These are phyloP conservation scores for Fusarium domesticum DNA, from an alignment of 2,329 filamentous ascomycete genomes.

Conservation along the genomic window DNA sequence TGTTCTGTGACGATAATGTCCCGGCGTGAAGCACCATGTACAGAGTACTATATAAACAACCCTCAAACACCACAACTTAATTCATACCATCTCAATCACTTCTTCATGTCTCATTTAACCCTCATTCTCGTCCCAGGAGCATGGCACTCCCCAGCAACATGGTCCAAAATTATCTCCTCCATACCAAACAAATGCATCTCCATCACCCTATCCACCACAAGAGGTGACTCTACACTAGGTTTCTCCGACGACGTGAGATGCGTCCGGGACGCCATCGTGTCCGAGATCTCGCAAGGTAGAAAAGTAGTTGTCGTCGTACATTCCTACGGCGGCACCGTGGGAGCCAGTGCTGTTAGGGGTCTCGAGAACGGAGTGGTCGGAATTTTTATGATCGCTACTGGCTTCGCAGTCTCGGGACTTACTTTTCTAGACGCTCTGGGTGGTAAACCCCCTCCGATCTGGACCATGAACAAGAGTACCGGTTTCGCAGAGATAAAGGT, in stretches of 20 bases:
- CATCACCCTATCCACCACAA: constrained; percentile 40
- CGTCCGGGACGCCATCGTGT: constrained; percentile 35
- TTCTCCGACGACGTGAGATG: constrained; percentile 43
- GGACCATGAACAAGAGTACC: constrained; percentile 38
- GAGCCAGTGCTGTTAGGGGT: constrained; percentile 44
- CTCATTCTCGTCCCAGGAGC: constrained; percentile 47
- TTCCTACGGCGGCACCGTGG: constrained; percentile 49
- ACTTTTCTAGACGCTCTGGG: constrained; percentile 41
- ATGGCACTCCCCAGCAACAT: constrained; percentile 44
- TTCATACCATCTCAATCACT: not conserved
- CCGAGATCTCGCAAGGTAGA: constrained; percentile 35
- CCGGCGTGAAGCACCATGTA: not conserved
- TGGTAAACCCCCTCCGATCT: constrained; percentile 42
- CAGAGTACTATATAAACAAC: not conserved
- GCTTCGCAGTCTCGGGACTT: constrained; percentile 38
- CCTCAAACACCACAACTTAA: not conserved
- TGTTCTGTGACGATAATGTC: constrained; percentile 2
- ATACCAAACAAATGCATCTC: constrained; percentile 35
- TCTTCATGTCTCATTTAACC: constrained; percentile 26
- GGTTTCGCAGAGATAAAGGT: constrained; percentile 42
- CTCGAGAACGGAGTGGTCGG: constrained; percentile 40
- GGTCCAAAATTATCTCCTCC: constrained; percentile 34
- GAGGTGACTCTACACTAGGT: constrained; percentile 33
- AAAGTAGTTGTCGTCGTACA: constrained; percentile 48
- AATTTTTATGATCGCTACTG: constrained; percentile 44